phyloP scores from a whole-genome alignment of 139 green algal genomes.

The Chara braunii region DNA sequence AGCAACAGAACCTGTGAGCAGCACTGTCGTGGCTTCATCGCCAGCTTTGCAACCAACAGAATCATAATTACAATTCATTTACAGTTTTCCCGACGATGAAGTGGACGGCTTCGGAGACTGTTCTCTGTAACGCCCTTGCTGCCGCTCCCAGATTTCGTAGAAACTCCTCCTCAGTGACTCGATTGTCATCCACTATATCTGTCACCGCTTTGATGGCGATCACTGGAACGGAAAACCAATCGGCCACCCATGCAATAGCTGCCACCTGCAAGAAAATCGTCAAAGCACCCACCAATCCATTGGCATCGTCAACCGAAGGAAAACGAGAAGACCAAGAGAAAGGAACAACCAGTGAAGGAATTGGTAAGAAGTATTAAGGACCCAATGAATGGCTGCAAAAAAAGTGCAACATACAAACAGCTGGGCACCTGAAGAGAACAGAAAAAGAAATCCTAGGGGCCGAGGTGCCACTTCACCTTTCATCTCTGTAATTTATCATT shows the following conservation, averaged over 20 bases:
- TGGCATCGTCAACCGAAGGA: no score
- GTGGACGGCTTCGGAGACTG: conserved; percentile 61
- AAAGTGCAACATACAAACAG: no score
- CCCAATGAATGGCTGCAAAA: no score
- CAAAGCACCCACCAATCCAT: no score
- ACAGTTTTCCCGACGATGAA: conserved; percentile 70
- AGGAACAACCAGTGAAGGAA: no score
- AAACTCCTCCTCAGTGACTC: conserved; percentile 83
- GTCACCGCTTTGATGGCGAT: conserved; percentile 76
- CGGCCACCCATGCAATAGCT: conserved; percentile 40
- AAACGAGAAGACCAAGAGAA: no score
- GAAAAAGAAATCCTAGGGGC: no score
- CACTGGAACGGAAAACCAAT: conserved; percentile 49
- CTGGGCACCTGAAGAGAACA: no score
- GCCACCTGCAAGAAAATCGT: conserved; percentile 14
- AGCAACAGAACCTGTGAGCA: neutral
- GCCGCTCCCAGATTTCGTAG: conserved; percentile 84
- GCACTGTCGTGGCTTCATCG: neutral
- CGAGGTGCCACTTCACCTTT: no score
- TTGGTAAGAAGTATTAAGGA: no score
- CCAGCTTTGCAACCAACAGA: neutral
- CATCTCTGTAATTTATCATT: no score
- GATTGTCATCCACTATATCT: conserved; percentile 89
- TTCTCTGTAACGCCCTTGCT: conserved; percentile 63
- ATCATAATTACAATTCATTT: conserved; percentile 55